Evolutionary conservation across 2,329 filamentous ascomycete species (phyloP), one percentile per base, ranked within the genome.

Genomic region (Aquanectria penicillioides): DNA sequence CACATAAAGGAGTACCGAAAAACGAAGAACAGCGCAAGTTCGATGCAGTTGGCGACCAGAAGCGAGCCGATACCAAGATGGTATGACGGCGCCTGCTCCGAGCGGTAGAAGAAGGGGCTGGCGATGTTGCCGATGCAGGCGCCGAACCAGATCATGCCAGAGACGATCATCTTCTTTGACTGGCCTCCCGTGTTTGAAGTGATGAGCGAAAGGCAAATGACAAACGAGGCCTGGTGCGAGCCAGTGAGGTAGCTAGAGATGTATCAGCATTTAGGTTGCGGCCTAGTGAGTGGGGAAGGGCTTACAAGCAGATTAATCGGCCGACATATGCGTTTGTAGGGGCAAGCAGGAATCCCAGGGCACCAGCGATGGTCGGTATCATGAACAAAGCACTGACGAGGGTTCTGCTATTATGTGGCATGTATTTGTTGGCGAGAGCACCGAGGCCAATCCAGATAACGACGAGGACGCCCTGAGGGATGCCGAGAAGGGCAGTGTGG

Each of bases 121-220:
- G 80, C 81, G 36, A 89, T 86, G 65, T 89, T 88, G 5, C 86
- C 86, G 2, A 83, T 79, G 65, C 85, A 87, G 54, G 84, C 84
- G 0, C 84, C 85, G 9, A 88, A 76, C 74, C 86, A 88, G 2
- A 87, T 77, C 55, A 86, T 81, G 2, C 83, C 85, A 18, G 86
- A 87, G n/a, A 85, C 86, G 22, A 88, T 82, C 40, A 88, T 85
- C 68, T 89, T 87, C 69, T 88, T 88, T 1, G 85, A 86, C 61
- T 87, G 84, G 0, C 85, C 85, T 1, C 77, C 80, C 0, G 78
- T 80, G 63, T 85, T 84, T 31, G 80, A 80, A 0, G 80, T 82
- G 36, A 79, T 79, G 57, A 83, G 76, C 1, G 77, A 78, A 0
- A 83, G 71, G 2, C 67, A 72, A 18, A 79, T 70, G 38, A 78